Conservation (phyloP, 176 grass and related monocot genomes). For the Saccharum officinarum region DNA sequence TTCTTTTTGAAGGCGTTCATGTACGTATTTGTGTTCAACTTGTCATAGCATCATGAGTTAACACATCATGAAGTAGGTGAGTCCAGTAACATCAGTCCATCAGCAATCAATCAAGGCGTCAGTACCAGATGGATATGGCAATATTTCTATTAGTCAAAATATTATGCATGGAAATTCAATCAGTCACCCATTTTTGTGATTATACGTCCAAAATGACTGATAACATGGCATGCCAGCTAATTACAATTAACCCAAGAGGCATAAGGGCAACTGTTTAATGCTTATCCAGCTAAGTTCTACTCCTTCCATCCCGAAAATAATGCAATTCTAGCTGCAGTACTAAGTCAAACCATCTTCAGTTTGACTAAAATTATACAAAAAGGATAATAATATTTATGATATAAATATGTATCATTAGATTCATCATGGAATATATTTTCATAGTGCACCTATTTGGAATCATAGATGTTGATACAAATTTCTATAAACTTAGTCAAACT, state of each 20-base stretch:
- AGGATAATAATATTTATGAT: not conserved
- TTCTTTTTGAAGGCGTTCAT: not conserved
- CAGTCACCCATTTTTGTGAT: not conserved
- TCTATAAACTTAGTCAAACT: not conserved
- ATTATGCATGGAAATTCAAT: not conserved
- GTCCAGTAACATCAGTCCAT: not conserved
- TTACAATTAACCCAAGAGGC: not conserved
- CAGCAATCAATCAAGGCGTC: constrained; percentile 16
- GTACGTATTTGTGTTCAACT: constrained; percentile 3
- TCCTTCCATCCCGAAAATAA: not conserved
- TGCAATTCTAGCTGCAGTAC: not conserved
- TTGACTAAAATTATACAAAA: not conserved
- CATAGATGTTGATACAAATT: not conserved
- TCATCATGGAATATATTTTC: not conserved
- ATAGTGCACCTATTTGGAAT: not conserved
- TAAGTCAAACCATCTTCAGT: not conserved
- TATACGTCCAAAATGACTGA: not conserved
- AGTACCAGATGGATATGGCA: not conserved
- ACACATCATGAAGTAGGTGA: not conserved
- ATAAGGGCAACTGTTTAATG: constrained; percentile 1
- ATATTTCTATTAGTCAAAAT: constrained; percentile 3
- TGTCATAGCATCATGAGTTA: not conserved
- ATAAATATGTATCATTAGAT: not conserved
- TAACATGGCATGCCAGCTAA: not conserved
- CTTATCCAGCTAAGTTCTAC: constrained; percentile 6